A percentile compares a stretch with the other conserved stretches of the same genome.
Conservation (phyloP, 306 rosid species). For the Albizia julibrissin region DNA sequence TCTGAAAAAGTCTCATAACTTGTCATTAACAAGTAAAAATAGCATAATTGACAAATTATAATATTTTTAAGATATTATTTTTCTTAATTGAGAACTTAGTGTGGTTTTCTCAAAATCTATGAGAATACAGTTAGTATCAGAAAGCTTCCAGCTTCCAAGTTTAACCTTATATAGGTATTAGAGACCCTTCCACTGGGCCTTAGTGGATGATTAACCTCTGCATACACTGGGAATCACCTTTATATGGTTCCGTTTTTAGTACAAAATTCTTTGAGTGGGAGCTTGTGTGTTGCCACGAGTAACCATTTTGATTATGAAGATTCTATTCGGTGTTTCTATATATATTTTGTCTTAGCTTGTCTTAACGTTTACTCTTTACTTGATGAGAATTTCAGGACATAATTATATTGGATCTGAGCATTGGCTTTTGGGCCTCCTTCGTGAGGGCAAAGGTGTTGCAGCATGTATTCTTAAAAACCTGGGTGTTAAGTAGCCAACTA, state of each 20-base stretch:
- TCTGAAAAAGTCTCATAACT: too few relatives aligned
- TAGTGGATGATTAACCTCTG: not conserved
- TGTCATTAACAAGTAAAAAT: not conserved
- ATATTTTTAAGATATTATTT: too few relatives aligned
- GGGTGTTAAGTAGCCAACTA: conserved; percentile 95
- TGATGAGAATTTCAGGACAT: conserved; percentile 64
- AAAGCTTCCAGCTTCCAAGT: not conserved
- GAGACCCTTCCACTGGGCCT: not conserved
- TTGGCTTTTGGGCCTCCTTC: conserved; percentile 92
- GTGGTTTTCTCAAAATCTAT: too few relatives aligned
- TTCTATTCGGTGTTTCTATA: not conserved
- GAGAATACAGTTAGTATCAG: too few relatives aligned
- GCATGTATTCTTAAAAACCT: conserved; percentile 96
- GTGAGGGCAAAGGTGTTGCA: conserved; percentile 98
- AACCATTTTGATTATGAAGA: not conserved
- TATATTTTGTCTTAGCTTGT: not conserved
- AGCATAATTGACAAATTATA: too few relatives aligned
- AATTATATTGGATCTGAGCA: conserved; percentile 98
- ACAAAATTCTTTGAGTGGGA: not conserved
- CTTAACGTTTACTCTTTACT: conserved; percentile 1
- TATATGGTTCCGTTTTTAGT: too few relatives aligned
- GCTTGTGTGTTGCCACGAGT: not conserved
- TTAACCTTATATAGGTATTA: not conserved
- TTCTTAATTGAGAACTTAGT: too few relatives aligned
- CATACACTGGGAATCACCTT: not conserved